Base-by-base conservation (phyloP, 2,329 filamentous ascomycete species). In the Fusarium sp. region DNA sequence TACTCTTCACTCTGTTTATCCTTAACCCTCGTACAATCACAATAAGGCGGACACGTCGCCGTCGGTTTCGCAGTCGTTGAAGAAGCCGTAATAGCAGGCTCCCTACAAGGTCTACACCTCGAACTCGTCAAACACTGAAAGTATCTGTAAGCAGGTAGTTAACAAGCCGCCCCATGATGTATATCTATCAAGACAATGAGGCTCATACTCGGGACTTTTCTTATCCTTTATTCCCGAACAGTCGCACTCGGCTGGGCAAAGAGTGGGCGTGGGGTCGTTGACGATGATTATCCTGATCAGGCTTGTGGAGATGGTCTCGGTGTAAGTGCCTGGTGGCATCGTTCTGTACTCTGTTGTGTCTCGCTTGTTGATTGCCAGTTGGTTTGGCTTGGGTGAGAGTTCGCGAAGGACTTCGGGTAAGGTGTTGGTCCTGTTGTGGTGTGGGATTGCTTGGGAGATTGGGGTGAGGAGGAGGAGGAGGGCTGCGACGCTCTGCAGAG, bases 1-100 rank as follows among this genome's bases (percentile, higher is more conserved):
- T 61, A 79, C 79, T 78, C 77, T 15, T 76, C 62, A 52, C 78
- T 72, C 20, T 77, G 58, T 48, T 76, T 74, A 43, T 79, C 71
- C 29, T 70, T 44, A 6, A 77, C 58, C 15, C 41, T 58, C 1
- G 65, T 65, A 25, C 76, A 77, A 41, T 76, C 75, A 34, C 76
- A 78, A 7, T 51, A 30, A 7, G 13, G 20, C 1, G 69, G 58
- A 8, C 62, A 72, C 6, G 62, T 60, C 0, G 32, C 2, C 16
- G 22, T 70, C 4, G 70, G 40, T 22, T n/a, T 58, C 1, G 48
- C 22, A 4, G 34, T 44, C 3, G 65, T 57, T 6, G 58, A 65
- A 1, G 66, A 61, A 29, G 62, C 44, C 7, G 74, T 67, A 8
- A 65, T 45, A 1, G 54, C 43, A 10, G 67, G 62, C 15, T 67